Evolutionary conservation across 768 basidiomycete genomes (phyloP).

Genomic region (Arthromyces matolae): DNA sequence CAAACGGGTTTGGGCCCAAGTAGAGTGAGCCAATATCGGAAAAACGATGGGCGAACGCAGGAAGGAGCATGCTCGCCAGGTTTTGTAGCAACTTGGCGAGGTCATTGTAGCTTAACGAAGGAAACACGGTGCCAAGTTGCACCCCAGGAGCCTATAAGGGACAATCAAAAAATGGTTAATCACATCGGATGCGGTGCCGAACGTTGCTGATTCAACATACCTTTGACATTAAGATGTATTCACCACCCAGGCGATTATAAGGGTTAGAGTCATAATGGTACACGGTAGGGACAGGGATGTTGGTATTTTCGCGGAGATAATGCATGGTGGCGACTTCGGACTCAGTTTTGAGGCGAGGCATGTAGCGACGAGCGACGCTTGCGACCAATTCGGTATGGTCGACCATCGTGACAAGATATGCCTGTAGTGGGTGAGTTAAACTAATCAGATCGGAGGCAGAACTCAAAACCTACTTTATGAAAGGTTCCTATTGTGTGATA

Average conservation of each 20-base stretch:
- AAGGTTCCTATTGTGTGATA: conserved; percentile 62
- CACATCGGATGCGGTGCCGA: conserved; percentile 2
- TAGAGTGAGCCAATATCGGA: conserved; percentile 73
- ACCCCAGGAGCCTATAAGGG: conserved; percentile 65
- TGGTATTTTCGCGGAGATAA: conserved; percentile 69
- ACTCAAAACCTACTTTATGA: conserved; percentile 54
- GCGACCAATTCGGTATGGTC: conserved; percentile 65
- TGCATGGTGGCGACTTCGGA: conserved; percentile 84
- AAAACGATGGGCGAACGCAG: conserved; percentile 77
- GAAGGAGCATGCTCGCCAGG: conserved; percentile 63
- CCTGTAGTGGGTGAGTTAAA: conserved; percentile 37
- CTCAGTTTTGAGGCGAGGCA: conserved; percentile 83
- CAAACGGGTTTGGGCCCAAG: conserved; percentile 41
- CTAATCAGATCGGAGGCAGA: background rate
- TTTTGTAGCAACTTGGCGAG: conserved; percentile 65
- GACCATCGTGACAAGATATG: conserved; percentile 68
- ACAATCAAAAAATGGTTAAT: conserved; percentile 5
- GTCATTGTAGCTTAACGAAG: conserved; percentile 61
- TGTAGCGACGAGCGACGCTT: conserved; percentile 79
- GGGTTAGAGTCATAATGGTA: conserved; percentile 81
- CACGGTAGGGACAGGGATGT: conserved; percentile 70
- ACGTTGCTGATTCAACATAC: conserved; percentile 34
- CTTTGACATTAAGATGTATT: conserved; percentile 87
- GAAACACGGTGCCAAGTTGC: conserved; percentile 67
- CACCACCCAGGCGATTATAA: conserved; percentile 78